phyloP scores from a whole-genome alignment of 139 green algal species.

The Haematococcus sp. region DNA sequence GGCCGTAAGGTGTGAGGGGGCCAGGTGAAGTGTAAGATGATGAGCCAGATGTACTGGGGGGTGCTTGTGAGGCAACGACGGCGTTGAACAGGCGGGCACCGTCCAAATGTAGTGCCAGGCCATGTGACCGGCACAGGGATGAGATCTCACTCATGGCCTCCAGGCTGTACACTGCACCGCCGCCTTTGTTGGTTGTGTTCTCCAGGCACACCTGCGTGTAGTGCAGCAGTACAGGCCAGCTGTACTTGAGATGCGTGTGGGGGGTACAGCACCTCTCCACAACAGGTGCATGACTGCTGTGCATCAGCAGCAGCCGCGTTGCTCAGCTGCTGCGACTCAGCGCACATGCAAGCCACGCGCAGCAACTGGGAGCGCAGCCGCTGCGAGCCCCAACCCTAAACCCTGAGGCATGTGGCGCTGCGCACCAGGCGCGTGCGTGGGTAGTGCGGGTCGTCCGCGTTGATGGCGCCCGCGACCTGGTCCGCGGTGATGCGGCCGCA shows the following conservation, averaged over 20 bases:
- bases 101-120: slow-evolving; percentile 63
- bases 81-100: slow-evolving; percentile 79
- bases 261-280: no score
- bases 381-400: no score
- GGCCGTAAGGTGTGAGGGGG: slow-evolving; percentile 4
- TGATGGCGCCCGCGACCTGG: slow-evolving; percentile 27
- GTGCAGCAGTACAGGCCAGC: neutral
- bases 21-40: no score
- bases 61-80: slow-evolving; percentile 6
- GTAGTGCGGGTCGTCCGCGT: slow-evolving; percentile 66
- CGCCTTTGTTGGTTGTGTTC: slow-evolving; percentile 76
- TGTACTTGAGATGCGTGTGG: neutral
- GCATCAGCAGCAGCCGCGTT: no score
- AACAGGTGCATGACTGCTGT: no score
- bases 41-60: neutral
- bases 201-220: slow-evolving; percentile 49
- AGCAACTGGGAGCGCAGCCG: no score
- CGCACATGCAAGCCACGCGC: no score
- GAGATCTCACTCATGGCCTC: slow-evolving; percentile 47
- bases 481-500: neutral
- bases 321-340: no score
- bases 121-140: slow-evolving; percentile 1
- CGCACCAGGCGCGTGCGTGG: slow-evolving; percentile 49
- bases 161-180: slow-evolving; percentile 55
- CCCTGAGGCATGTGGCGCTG: no score